Evolutionary conservation across 441 rosid genomes (phyloP), one percentile per base, ranked within the genome.

Genomic region (Populus hybrid): DNA sequence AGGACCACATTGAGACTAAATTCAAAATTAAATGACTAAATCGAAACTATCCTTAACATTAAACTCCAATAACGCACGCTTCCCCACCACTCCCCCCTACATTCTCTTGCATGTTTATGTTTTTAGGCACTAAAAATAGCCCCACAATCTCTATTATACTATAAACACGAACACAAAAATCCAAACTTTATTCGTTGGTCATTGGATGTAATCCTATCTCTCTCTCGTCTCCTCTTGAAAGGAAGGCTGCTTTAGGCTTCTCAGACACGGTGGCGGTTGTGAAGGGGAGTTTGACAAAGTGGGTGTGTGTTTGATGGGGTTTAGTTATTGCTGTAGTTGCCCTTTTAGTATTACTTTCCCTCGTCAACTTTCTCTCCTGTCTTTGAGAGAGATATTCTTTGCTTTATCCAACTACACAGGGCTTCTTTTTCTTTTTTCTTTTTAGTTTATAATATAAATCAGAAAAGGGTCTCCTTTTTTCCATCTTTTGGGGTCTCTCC

Each of bases 361-460:
- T 50, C 59, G 26, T 78, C 78, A 74, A 74, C 74, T 77, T 76
- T 75, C 70, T 26, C 71, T 38, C 73, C 36, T 46, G 12, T 46
- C 18, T 46, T 14, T 4, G 57, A 46, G 40, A 24, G 9, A 65
- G 69, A 24, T 36, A 40, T 79, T 40, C 81, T 73, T 81, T 79
- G 32, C 84, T 84, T 84, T 80, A 64, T 72, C 68, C 69, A 26
- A 63, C 57, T 64, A 72, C 71, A 23, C 23, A n/a, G 66, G 46
- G 34, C 67, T 73, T 36, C 67, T n/a, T 24, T 11, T 46, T 28
- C 9, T 26, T 16, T 3, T 26, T 42, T 26, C 34, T 77, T 50
- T 54, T 38, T 63, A 42, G 67, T 66, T 67, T 21, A 26, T 46
- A 66, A 64, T 2, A 10, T 8, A 38, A 20, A 7, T 61, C 28